Conservation (phyloP, 495 filamentous ascomycete species). For the Barbatosphaeria neglecta region DNA sequence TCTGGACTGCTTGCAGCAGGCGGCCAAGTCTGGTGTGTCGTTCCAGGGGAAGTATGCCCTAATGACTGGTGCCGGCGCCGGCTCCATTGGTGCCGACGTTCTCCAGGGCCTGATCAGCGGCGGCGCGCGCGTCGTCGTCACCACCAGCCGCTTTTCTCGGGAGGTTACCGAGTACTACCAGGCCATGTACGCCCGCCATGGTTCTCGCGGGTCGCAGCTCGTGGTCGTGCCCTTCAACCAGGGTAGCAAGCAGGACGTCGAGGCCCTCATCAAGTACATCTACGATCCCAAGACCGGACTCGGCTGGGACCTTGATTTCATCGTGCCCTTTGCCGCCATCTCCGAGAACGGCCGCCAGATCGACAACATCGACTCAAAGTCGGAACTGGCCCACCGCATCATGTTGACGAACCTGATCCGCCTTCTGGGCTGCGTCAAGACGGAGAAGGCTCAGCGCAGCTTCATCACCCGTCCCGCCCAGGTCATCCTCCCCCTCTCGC, state of each 20-base stretch:
- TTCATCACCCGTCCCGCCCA: slow-evolving; percentile 93
- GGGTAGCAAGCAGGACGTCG: slow-evolving; percentile 93
- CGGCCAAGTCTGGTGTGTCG: slow-evolving; percentile 73
- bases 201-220: slow-evolving; percentile 86
- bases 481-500: slow-evolving; percentile 89
- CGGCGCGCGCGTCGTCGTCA: slow-evolving; percentile 91
- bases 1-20: slow-evolving; percentile 79
- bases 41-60: slow-evolving; percentile 93
- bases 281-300: slow-evolving; percentile 95
- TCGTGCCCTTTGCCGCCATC: slow-evolving; percentile 95
- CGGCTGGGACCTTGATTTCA: slow-evolving; percentile 94
- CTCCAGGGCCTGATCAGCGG: slow-evolving; percentile 93
- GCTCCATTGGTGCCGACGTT: slow-evolving; percentile 97
- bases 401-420: slow-evolving; percentile 97
- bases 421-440: slow-evolving; percentile 80
- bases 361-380: slow-evolving; percentile 93
- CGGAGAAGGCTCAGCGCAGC: slow-evolving; percentile 73
- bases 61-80: slow-evolving; percentile 97
- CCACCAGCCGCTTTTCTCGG: slow-evolving; percentile 89
- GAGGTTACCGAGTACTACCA: slow-evolving; percentile 99
- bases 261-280: slow-evolving; percentile 86
- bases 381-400: slow-evolving; percentile 94
- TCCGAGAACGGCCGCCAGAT: slow-evolving; percentile 97
- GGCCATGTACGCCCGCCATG: slow-evolving; percentile 90
- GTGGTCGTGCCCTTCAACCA: slow-evolving; percentile 99